Conservation (phyloP, 495 filamentous ascomycete genomes). For the Glonium stellatum region DNA sequence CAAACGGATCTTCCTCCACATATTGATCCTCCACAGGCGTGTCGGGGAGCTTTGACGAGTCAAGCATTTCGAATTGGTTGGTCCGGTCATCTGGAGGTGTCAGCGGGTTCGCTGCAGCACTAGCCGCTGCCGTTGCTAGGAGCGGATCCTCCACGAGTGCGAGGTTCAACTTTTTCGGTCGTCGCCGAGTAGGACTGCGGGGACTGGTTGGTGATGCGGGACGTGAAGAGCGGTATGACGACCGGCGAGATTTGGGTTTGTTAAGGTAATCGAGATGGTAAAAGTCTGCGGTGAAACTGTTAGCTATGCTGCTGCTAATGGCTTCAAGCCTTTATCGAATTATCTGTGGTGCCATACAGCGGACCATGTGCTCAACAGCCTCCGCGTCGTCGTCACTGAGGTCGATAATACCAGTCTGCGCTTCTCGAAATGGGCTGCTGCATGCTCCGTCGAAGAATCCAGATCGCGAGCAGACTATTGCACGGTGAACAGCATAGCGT, state of each 20-base stretch:
- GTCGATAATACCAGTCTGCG: slow-evolving; percentile 34
- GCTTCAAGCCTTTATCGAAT: slow-evolving; percentile 7
- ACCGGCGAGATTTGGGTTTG: slow-evolving; percentile 20
- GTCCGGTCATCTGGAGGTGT: slow-evolving; percentile 15
- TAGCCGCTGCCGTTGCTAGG: slow-evolving; percentile 27
- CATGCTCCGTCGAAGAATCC: slow-evolving; percentile 40
- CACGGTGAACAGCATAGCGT: slow-evolving; percentile 36
- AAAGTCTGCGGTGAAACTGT: slow-evolving; percentile 30
- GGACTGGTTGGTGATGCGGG: slow-evolving; percentile 17
- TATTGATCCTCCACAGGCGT: slow-evolving; percentile 26
- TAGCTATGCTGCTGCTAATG: slow-evolving; percentile 1
- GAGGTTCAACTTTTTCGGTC: slow-evolving; percentile 31
- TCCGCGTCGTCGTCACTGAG: slow-evolving; percentile 39
- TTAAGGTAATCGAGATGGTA: slow-evolving; percentile 41
- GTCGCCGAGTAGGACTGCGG: slow-evolving; percentile 13
- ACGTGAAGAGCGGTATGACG: slow-evolving; percentile 18
- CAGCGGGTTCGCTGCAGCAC: slow-evolving; percentile 8
- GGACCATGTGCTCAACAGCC: slow-evolving; percentile 40
- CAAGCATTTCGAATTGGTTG: slow-evolving; percentile 14
- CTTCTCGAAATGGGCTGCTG: slow-evolving; percentile 32
- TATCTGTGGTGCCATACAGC: slow-evolving; percentile 23
- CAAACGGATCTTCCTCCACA: slow-evolving; percentile 22
- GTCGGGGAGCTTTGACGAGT: slow-evolving; percentile 20
- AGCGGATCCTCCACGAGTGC: slow-evolving; percentile 35
- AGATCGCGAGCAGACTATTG: slow-evolving; percentile 37